Percentiles rank a stretch among this genome's conserved stretches.
These are phyloP conservation scores for Mycena rebaudengoi DNA, from an alignment of 768 basidiomycete species.

Conservation along the genomic window DNA sequence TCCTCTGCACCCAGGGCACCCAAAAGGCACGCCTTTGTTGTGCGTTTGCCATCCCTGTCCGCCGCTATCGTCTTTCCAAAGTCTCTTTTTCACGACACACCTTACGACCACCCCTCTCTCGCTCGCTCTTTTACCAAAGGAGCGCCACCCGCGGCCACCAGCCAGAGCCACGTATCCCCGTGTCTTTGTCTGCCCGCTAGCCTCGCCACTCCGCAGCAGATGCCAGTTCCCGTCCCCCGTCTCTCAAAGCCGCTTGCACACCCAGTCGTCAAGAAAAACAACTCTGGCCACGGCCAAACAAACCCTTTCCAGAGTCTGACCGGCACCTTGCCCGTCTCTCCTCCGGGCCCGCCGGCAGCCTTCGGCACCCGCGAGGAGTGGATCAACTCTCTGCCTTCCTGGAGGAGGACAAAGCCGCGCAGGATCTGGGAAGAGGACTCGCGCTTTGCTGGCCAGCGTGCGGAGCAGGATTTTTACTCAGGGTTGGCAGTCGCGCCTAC, in stretches of 20 bases:
- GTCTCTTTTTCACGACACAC: constrained; percentile 67
- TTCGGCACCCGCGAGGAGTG: constrained; percentile 76
- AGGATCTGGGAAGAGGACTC: constrained; percentile 71
- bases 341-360: constrained; percentile 68
- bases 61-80: constrained; percentile 28
- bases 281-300: constrained; percentile 41
- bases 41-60: constrained; percentile 78
- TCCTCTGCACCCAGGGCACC: constrained; percentile 40
- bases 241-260: constrained; percentile 66
- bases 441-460: constrained; percentile 34
- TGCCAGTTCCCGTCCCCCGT: constrained; percentile 88
- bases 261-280: constrained; percentile 68
- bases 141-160: constrained; percentile 48
- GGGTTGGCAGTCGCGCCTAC: constrained; percentile 78
- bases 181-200: constrained; percentile 51
- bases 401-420: constrained; percentile 74
- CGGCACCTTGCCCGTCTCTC: constrained; percentile 66
- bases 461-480: constrained; percentile 67
- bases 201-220: constrained; percentile 64
- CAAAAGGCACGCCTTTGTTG: constrained; percentile 96
- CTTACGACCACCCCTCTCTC: constrained; percentile 67
- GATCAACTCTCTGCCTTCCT: constrained; percentile 75
- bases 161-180: constrained; percentile 48
- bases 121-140: constrained; percentile 38
- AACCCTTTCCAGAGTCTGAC: constrained; percentile 63